phyloP scores from a whole-genome alignment of 2,329 filamentous ascomycete genomes.

The Aureobasidium uvarum region DNA sequence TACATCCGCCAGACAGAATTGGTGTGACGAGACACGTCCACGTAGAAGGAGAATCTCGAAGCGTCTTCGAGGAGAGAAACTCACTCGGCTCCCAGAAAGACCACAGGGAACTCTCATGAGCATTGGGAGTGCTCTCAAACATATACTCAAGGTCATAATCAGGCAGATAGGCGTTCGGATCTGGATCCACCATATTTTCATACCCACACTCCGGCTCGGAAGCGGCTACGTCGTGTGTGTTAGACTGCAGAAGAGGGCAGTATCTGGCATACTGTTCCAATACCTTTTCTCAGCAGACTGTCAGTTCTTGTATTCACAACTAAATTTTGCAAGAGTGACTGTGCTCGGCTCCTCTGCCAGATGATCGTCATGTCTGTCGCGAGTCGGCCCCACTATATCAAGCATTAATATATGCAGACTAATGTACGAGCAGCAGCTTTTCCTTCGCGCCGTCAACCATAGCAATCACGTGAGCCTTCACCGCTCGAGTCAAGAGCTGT shows the following conservation, averaged over 20 bases:
- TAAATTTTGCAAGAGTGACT: neutral
- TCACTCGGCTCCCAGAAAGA: constrained; percentile 13
- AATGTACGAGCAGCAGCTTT: neutral
- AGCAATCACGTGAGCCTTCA: constrained; percentile 2
- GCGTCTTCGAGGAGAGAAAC: constrained; percentile 3
- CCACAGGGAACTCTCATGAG: constrained; percentile 13
- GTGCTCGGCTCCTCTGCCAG: neutral
- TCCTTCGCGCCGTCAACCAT: neutral
- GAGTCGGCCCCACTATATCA: constrained; percentile 19
- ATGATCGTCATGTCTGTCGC: neutral
- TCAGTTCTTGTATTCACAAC: neutral
- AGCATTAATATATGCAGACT: constrained; percentile 11
- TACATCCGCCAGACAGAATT: constrained; percentile 16
- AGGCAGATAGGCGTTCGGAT: neutral
- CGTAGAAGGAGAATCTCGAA: constrained; percentile 19
- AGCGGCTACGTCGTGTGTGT: neutral
- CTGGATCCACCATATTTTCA: neutral
- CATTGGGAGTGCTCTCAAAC: neutral
- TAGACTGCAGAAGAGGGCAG: neutral
- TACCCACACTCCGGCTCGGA: neutral
- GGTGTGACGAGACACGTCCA: constrained; percentile 15
- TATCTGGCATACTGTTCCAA: neutral
- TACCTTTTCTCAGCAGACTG: neutral
- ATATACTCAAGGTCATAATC: neutral
- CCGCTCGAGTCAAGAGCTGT: neutral